phyloP scores from a whole-genome alignment of 345 rosid species.

The Salix caprea region DNA sequence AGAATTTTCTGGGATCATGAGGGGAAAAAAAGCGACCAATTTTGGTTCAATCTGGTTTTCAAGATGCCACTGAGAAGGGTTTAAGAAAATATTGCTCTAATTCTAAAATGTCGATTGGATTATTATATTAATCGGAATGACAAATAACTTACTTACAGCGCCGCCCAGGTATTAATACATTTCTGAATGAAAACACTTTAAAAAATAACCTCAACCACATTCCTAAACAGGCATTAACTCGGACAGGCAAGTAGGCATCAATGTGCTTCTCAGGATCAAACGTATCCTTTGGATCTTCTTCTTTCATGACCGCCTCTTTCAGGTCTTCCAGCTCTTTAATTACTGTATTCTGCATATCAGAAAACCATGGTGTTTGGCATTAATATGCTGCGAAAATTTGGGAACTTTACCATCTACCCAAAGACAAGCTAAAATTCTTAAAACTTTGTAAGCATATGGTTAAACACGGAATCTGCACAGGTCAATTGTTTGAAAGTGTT shows the following conservation, averaged over 20 bases:
- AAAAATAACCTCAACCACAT: too few species aligned
- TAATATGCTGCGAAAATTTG: neutral
- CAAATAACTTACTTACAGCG: too few species aligned
- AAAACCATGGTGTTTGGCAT: neutral
- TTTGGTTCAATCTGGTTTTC: too few species aligned
- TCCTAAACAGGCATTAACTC: too few species aligned
- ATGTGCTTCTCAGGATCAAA: constrained; percentile 81
- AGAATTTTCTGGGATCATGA: too few species aligned
- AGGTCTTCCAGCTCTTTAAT: constrained; percentile 59
- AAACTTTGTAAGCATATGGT: neutral
- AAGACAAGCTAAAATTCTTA: neutral
- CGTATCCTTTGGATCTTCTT: constrained; percentile 19
- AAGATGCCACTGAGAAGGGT: too few species aligned
- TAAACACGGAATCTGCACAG: neutral
- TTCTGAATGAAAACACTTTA: too few species aligned
- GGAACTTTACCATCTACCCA: neutral
- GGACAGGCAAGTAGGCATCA: constrained; percentile 73
- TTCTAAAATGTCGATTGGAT: too few species aligned
- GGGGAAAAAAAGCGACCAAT: too few species aligned
- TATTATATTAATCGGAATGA: too few species aligned
- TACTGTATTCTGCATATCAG: constrained; percentile 35
- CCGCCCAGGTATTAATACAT: too few species aligned
- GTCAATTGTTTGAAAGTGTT: neutral
- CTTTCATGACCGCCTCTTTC: constrained; percentile 63
- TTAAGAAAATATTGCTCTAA: too few species aligned